phyloP scores from a whole-genome alignment of 169 alveolate genomes.

The Babesia microti region DNA sequence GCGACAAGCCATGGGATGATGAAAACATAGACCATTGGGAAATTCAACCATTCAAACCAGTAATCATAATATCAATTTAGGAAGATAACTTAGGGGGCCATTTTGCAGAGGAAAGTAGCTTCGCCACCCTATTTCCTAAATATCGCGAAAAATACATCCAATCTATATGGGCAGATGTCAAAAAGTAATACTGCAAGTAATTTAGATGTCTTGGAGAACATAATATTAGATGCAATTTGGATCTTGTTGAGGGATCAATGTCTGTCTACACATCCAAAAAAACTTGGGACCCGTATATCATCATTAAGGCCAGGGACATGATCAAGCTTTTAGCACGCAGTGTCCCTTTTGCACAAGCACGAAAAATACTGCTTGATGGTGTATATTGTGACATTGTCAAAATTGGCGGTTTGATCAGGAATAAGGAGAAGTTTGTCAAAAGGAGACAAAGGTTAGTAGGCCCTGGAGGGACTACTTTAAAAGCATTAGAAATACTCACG shows the following conservation, averaged over 20 bases:
- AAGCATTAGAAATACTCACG: conserved; percentile 95
- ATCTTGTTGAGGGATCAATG: conserved; percentile 97
- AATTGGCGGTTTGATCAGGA: conserved; percentile 87
- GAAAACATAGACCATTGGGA: conserved; percentile 97
- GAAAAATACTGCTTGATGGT: conserved; percentile 84
- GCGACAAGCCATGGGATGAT: conserved; percentile 99
- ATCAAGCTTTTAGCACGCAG: conserved; percentile 93
- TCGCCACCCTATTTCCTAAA: conserved; percentile 93
- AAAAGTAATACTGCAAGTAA: conserved; percentile 31
- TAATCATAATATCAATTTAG: conserved; percentile 35
- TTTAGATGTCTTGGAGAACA: conserved; percentile 70
- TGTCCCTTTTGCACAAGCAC: conserved; percentile 97
- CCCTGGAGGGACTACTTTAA: conserved; percentile 97
- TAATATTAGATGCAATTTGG: conserved; percentile 86
- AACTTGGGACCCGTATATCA: conserved; percentile 97
- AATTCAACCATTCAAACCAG: conserved; percentile 75
- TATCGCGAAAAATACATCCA: conserved; percentile 95
- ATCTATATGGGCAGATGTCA: conserved; percentile 91
- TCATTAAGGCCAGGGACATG: conserved; percentile 95
- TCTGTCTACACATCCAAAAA: conserved; percentile 93
- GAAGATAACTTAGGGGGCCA: conserved; percentile 83
- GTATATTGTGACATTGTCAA: conserved; percentile 91
- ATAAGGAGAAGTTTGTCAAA: conserved; percentile 93
- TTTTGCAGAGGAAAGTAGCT: conserved; percentile 90
- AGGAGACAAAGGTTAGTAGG: conserved; percentile 98